Evolutionary conservation across 2,329 filamentous ascomycete genomes (phyloP), one percentile per base, ranked within the genome.

Genomic region (Botrytis deweyae): DNA sequence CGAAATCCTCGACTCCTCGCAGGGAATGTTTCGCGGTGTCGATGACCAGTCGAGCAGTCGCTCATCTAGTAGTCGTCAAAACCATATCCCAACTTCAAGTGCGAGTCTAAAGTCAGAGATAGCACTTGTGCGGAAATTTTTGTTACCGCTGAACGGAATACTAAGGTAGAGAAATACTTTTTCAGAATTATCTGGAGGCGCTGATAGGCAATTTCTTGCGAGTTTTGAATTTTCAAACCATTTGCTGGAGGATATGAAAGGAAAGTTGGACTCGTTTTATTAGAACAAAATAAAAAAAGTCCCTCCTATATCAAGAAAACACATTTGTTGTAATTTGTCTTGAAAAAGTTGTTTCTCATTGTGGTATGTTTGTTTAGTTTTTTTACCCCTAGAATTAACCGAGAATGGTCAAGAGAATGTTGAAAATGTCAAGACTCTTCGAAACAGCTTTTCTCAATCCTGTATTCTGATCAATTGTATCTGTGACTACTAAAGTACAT

Each of bases 131-230:
- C 2, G 49, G 10, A n/a, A 7, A 2, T 1, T 52, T n/a, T 46
- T 2, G 10, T 25, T 7, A 16, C 49, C 12, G 5, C 25, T 52
- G 12, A 5, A n/a, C 12, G 12, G 49, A 52, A 14, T 14, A 52
- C 10, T 14, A 1, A 2, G 0, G 4, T 52, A 14, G 1, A 3
- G 12, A 25, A 9, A 6, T 14, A 7, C 4, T 52, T n/a, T 5
- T 3, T 52, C 4, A 52, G 4, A 52, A n/a, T 52, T 2, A 46
- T 12, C 49, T 52, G 25, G 25, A 52, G 22, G 10, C 49, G 10
- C 10, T 52, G 9, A 5, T 25, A 12, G 3, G 22, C 22, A 14
- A 52, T 52, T 25, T 14, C 6, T 52, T n/a, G 2, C 42, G 49
- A 49, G 46, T 10, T 10, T 25, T 1, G 20, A 52, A 52, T 14